phyloP scores from a whole-genome alignment of 257 asterid species.

The Cynanchum wilfordii region DNA sequence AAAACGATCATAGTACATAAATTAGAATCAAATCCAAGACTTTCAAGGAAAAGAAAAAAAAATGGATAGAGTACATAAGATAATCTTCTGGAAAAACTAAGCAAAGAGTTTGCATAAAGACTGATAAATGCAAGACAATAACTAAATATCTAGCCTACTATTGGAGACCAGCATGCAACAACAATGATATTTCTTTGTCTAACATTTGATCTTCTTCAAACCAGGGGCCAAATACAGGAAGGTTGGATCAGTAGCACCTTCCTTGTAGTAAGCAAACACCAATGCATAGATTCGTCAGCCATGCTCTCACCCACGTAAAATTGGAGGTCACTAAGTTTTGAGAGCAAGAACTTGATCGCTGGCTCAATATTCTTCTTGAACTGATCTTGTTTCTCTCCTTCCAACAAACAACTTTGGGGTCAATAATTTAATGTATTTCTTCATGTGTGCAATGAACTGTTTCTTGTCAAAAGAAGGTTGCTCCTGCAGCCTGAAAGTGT shows the following conservation, averaged over 20 bases:
- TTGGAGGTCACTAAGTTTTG: slow-evolving; percentile 73
- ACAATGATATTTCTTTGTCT: slow-evolving; percentile 10
- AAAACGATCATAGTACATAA: too few species aligned
- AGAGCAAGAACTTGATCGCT: slow-evolving; percentile 64
- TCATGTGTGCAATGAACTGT: slow-evolving; percentile 51
- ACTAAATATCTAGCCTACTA: too few species aligned
- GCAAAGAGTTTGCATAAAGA: too few species aligned
- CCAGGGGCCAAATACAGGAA: slow-evolving; percentile 72
- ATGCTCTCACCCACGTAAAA: slow-evolving; percentile 92
- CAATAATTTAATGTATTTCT: slow-evolving; percentile 69
- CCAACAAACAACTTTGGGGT: slow-evolving; percentile 58
- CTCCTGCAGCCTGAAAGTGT: slow-evolving; percentile 95
- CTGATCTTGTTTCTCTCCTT: slow-evolving; percentile 44
- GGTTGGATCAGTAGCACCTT: slow-evolving; percentile 79
- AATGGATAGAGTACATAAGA: neutral
- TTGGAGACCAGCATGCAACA: too few species aligned
- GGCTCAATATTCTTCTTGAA: slow-evolving; percentile 75
- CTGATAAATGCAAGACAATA: too few species aligned
- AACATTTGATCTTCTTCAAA: slow-evolving; percentile 82
- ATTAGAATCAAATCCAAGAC: too few species aligned
- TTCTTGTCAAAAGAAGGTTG: slow-evolving; percentile 91
- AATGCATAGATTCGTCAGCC: slow-evolving; percentile 56
- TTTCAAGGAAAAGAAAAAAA: neutral
- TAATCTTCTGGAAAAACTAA: neutral
- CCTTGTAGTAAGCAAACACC: slow-evolving; percentile 87